Evolutionary conservation across 352 stramenopile species (phyloP).

Genomic region (Phytophthora capsici): DNA sequence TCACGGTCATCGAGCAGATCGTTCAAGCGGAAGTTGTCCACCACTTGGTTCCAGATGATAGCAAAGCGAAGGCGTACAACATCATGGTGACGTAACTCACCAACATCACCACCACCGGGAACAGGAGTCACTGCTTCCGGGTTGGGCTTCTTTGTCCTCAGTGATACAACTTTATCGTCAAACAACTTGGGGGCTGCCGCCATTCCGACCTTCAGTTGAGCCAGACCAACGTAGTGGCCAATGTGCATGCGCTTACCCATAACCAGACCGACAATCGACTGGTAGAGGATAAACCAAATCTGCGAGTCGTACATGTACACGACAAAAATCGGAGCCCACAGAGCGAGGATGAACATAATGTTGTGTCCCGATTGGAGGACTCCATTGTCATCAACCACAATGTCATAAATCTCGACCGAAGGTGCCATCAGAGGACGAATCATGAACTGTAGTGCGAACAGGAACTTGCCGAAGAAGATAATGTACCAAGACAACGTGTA

Average conservation of each 20-base stretch:
- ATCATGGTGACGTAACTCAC: conserved; percentile 47
- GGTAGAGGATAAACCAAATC: conserved; percentile 89
- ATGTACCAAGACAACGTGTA: conserved; percentile 77
- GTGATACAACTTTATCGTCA: conserved; percentile 71
- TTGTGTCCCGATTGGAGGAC: conserved; percentile 81
- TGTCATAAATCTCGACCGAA: conserved; percentile 77
- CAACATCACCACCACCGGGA: conserved; percentile 6
- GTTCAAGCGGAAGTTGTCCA: conserved; percentile 87
- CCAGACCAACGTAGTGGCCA: conserved; percentile 71
- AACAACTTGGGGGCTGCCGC: conserved; percentile 68
- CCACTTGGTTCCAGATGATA: conserved; percentile 89
- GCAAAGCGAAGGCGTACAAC: conserved; percentile 78
- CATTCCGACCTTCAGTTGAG: conserved; percentile 72
- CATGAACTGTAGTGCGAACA: conserved; percentile 86
- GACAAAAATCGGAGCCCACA: conserved; percentile 82
- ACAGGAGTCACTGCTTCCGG: conserved; percentile 17
- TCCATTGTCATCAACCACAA: conserved; percentile 55
- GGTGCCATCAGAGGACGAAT: conserved; percentile 80
- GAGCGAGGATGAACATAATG: conserved; percentile 74
- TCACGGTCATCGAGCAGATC: conserved; percentile 86
- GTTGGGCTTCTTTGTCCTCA: conserved; percentile 43
- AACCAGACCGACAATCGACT: conserved; percentile 76
- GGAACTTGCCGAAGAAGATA: conserved; percentile 81
- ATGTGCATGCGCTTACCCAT: conserved; percentile 82
- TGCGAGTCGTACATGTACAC: conserved; percentile 90